These are phyloP conservation scores for Penicillium sp. DNA, from an alignment of 2,329 filamentous ascomycete genomes.

Conservation along the genomic window DNA sequence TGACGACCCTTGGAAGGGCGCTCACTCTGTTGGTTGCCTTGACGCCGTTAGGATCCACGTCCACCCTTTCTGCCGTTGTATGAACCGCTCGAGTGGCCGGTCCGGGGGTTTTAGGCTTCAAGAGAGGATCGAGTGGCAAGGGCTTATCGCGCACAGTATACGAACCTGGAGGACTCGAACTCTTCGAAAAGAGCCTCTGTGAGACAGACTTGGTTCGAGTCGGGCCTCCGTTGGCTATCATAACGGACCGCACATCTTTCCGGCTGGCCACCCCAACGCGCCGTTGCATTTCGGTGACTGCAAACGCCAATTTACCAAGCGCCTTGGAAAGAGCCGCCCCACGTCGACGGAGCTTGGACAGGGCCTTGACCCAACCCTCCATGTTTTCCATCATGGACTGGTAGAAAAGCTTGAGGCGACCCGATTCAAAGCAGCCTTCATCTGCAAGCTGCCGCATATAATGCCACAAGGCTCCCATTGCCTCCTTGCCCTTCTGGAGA, in stretches of 20 bases:
- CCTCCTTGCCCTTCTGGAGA: constrained; percentile 71
- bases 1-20: constrained; percentile 13
- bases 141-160: constrained; percentile 27
- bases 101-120: constrained; percentile 9
- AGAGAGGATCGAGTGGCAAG: constrained; percentile 29
- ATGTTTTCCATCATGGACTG: constrained; percentile 90
- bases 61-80: constrained; percentile 13
- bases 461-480: constrained; percentile 70
- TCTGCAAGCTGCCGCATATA: constrained; percentile 70
- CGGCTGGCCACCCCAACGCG: constrained; percentile 81
- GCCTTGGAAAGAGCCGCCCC: constrained; percentile 67
- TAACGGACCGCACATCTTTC: constrained; percentile 47
- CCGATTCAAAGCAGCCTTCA: constrained; percentile 56
- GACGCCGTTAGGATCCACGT: constrained; percentile 17
- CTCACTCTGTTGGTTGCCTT: constrained; percentile 11
- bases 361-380: constrained; percentile 81
- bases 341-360: constrained; percentile 71
- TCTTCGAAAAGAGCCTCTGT: constrained; percentile 25
- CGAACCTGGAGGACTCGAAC: constrained; percentile 3
- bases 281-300: constrained; percentile 81
- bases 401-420: constrained; percentile 70
- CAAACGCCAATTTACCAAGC: constrained; percentile 69
- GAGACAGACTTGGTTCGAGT: constrained; percentile 23
- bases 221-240: constrained; percentile 4
- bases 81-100: constrained; percentile 10